Percentiles rank a stretch among this genome's conserved stretches.
Conservation (phyloP, 148 eudicot genomes). For the Heliamphora exappendiculata region DNA sequence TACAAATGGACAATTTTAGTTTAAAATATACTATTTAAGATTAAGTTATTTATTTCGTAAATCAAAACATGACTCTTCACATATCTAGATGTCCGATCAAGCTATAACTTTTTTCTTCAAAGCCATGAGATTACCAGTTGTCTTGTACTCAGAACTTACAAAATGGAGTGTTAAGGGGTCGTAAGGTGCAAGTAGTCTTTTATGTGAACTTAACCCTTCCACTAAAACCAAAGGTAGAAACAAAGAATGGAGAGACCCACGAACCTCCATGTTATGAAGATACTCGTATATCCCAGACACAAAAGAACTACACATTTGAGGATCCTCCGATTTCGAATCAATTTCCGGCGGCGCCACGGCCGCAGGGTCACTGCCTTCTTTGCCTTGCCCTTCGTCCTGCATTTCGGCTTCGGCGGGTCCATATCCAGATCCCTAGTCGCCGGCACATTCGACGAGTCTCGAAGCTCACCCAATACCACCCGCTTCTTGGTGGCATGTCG, state of each 20-base stretch:
- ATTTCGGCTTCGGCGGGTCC: slow-evolving; percentile 17
- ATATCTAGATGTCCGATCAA: too few species aligned
- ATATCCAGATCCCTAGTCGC: slow-evolving; percentile 7
- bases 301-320: slow-evolving; percentile 70
- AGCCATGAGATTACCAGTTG: too few species aligned
- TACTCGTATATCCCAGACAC: slow-evolving; percentile 59
- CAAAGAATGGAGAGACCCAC: not conserved
- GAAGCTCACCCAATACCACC: slow-evolving; percentile 66
- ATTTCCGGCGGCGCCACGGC: slow-evolving; percentile 10
- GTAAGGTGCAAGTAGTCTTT: too few species aligned
- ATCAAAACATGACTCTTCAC: too few species aligned
- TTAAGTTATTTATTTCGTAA: too few species aligned
- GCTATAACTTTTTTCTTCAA: too few species aligned
- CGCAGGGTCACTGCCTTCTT: slow-evolving; percentile 10
- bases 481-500: slow-evolving; percentile 34
- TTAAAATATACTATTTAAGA: too few species aligned
- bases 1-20: too few species aligned
- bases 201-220: too few species aligned
- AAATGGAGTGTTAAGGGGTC: too few species aligned
- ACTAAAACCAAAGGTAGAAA: not conserved
- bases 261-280: slow-evolving; percentile 76
- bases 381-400: slow-evolving; percentile 18
- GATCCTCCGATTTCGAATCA: slow-evolving; percentile 36
- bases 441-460: slow-evolving; percentile 16
- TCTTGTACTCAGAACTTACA: too few species aligned